Percentiles rank a stretch among this genome's conserved stretches.
These are phyloP conservation scores for Leccinum aurantiacum DNA, from an alignment of 768 basidiomycete genomes.

Conservation along the genomic window DNA sequence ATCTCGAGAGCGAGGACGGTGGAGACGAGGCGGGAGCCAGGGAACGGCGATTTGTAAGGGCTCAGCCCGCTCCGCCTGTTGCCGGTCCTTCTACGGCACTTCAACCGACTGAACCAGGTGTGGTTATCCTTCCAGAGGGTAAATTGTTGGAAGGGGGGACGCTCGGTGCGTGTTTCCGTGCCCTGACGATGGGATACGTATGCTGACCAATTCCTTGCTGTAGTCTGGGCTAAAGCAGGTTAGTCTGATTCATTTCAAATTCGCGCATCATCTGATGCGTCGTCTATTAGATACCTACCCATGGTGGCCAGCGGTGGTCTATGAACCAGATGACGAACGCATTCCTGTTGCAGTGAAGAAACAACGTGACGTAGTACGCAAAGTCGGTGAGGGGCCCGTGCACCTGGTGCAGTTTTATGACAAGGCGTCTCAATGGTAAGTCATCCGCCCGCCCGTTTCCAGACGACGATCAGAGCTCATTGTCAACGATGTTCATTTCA, in stretches of 20 bases:
- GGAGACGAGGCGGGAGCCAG: conserved; percentile 7
- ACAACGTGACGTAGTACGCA: conserved; percentile 30
- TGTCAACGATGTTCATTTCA: neutral
- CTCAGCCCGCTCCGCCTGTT: neutral
- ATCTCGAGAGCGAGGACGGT: conserved; percentile 36
- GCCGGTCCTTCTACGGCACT: conserved; percentile 8
- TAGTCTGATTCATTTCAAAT: conserved; percentile 17
- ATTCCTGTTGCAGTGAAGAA: conserved; percentile 48
- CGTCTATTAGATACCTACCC: conserved; percentile 65
- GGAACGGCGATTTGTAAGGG: conserved; percentile 5
- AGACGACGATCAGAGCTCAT: neutral
- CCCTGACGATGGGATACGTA: neutral
- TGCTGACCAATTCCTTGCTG: neutral
- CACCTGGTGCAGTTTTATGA: conserved; percentile 85
- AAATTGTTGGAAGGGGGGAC: conserved; percentile 54
- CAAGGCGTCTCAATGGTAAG: conserved; percentile 60
- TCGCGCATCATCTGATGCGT: conserved; percentile 5
- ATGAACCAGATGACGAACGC: conserved; percentile 53
- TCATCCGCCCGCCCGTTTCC: neutral
- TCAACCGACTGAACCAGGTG: conserved; percentile 30
- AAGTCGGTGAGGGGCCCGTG: conserved; percentile 42
- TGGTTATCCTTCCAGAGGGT: conserved; percentile 35
- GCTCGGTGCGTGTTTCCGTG: conserved; percentile 48
- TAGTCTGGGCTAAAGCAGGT: conserved; percentile 88
- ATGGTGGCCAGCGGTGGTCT: conserved; percentile 86